phyloP scores from a whole-genome alignment of 805 yeast genomes.

The Candida bentonensis region DNA sequence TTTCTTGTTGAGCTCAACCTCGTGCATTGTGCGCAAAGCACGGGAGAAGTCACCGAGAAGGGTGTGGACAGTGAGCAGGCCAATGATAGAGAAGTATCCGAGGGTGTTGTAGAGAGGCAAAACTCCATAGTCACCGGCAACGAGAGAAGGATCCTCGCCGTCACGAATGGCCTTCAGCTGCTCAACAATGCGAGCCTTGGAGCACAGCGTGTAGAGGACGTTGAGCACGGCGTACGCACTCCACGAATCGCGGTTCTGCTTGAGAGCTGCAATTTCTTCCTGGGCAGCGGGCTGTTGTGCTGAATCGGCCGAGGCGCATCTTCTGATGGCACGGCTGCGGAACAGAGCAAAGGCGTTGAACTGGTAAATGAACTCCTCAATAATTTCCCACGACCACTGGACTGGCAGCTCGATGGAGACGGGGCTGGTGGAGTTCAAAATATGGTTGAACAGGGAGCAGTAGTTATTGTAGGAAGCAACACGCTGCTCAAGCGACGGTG shows the following conservation, averaged over 20 bases:
- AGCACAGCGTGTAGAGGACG: slow-evolving; percentile 33
- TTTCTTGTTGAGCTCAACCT: slow-evolving; percentile 31
- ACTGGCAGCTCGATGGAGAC: slow-evolving; percentile 32
- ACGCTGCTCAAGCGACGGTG: slow-evolving; percentile 31
- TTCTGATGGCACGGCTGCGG: slow-evolving; percentile 24
- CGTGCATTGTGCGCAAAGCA: slow-evolving; percentile 35
- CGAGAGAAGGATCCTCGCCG: slow-evolving; percentile 17
- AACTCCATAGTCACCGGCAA: slow-evolving; percentile 32
- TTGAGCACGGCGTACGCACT: slow-evolving; percentile 33
- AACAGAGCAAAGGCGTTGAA: slow-evolving; percentile 31
- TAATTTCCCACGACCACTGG: slow-evolving; percentile 38
- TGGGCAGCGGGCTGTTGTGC: slow-evolving; percentile 14
- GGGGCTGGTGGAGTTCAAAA: slow-evolving; percentile 31
- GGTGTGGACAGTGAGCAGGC: slow-evolving; percentile 35
- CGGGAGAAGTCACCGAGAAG: slow-evolving; percentile 35
- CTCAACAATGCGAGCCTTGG: slow-evolving; percentile 27
- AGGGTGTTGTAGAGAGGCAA: slow-evolving; percentile 30
- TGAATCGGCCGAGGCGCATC: background rate
- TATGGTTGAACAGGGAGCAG: slow-evolving; percentile 32
- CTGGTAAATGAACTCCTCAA: slow-evolving; percentile 39
- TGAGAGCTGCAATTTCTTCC: slow-evolving; percentile 25
- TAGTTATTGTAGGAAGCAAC: slow-evolving; percentile 35
- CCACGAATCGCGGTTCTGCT: slow-evolving; percentile 30
- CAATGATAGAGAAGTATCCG: slow-evolving; percentile 36
- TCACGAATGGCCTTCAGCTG: slow-evolving; percentile 23